Evolutionary conservation across 345 rosid species (phyloP), one percentile per base, ranked within the genome.

Genomic region (Nephelium lappaceum): DNA sequence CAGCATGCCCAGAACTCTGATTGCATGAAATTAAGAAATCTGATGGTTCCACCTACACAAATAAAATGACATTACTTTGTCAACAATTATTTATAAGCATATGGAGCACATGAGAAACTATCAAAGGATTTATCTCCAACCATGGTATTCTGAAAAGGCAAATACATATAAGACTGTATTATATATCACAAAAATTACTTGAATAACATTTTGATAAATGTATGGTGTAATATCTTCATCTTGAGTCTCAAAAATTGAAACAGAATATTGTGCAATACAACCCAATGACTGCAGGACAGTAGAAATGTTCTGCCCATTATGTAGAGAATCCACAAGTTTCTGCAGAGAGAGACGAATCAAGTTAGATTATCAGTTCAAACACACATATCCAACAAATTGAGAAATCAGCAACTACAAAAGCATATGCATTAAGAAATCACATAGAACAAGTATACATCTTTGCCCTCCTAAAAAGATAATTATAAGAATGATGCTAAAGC

Each of bases 281-380:
- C 97, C 98, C 92, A 95, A 80, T 69, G 99, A 93, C 83, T 95
- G 96, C 88, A 95, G 85, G 76, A 84, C 85, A 66, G 99, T 92
- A 73, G 99, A 93, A 79, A 86, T 80, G 70, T 93, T 89, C 77
- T 38, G 64, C 79, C 95, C 91, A 62, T 80, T 47, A 73, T 79
- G 85, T 74, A 95, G 84, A 82, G 91, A 88, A 84, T 84, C 83
- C 77, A 87, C 86, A 83, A 95, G 92, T 78, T 81, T 87, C 98
- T 93, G 93, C 77, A 79, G 42, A 78, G 64, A 76, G 79, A 55
- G 57, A 69, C 8, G 41, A 39, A 67, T 65, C 64, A 70, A 77
- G 64, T 41, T 21, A 67, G 45, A 73, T 31, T 47, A 53, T 61
- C 64, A 61, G 21, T 61, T 25, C 66, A 31, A 67, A 39, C 43